Evolutionary conservation across 2,329 filamentous ascomycete genomes (phyloP), one percentile per base, ranked within the genome.

Genomic region (Aschersonia sp.): DNA sequence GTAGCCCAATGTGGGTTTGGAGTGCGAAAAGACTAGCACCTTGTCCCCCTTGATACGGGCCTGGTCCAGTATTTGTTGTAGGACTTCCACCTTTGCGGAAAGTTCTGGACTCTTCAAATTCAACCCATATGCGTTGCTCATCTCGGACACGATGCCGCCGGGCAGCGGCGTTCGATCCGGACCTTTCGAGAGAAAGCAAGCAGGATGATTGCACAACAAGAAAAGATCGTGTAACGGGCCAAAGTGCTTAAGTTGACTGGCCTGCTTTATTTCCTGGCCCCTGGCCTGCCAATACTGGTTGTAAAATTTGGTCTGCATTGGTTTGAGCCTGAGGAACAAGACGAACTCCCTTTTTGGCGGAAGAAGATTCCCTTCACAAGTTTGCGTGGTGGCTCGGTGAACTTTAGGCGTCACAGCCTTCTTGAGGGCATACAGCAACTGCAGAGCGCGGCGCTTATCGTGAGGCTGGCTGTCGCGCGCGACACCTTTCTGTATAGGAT

Each of bases 331-430:
- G 5, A 95, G 69, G 3, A 74, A 84, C 47, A 96, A 74, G 31
- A 94, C 76, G 58, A 91, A 95, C 58, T 96, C 89, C 5, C 74
- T 76, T 61, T 95, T 96, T 0, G 70, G 67, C 3, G 85, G 85
- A 43, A 95, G 68, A 40, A 81, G 77, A 9, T 79, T 69, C 51
- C 75, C 74, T 43, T 94, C 68, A 4, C 74, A 78, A 2, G 74
- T 73, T 12, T 65, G 61, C 51, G 88, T 82, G 46, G 85, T 87
- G 5, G 76, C 78, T 31, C 89, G 78, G 57, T 89, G 73, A 12
- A 94, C 79, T 62, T 94, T 94, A 5, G 87, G 84, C 1, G 75
- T 76, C 29, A 95, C 78, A 43, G 83, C 80, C 30, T 74, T 65
- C 55, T 85, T 86, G 31, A 96, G 70, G 4, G 83, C 78, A 38